Percentiles rank a stretch among this genome's conserved stretches.
Conservation (phyloP, 2,329 filamentous ascomycete species). For the Trichoderma sp. region DNA sequence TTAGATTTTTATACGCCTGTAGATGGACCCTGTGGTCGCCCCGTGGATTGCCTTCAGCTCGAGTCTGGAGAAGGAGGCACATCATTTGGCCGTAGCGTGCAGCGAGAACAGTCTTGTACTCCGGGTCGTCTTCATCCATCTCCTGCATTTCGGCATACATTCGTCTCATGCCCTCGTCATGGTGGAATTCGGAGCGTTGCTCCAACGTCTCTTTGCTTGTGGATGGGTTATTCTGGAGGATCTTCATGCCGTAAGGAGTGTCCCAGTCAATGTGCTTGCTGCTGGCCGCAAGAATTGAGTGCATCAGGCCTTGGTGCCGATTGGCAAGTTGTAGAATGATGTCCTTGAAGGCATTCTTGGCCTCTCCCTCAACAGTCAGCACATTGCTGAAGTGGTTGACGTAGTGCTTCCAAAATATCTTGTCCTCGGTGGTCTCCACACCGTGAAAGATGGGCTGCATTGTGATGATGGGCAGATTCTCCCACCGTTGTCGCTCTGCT, state of each 20-base stretch:
- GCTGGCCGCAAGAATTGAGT: constrained; percentile 81
- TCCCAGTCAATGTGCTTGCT: constrained; percentile 71
- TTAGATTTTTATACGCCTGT: constrained; percentile 70
- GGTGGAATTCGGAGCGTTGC: constrained; percentile 57
- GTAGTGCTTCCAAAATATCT: constrained; percentile 81
- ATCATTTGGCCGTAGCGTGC: constrained; percentile 65
- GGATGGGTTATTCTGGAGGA: constrained; percentile 52
- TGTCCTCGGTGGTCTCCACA: constrained; percentile 77
- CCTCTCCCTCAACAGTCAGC: constrained; percentile 77
- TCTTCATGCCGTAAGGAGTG: constrained; percentile 56
- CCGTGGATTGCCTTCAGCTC: constrained; percentile 56
- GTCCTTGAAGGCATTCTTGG: constrained; percentile 82
- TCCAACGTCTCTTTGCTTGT: constrained; percentile 51
- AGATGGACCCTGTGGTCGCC: constrained; percentile 82
- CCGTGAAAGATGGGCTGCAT: constrained; percentile 73
- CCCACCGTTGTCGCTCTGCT: constrained; percentile 52
- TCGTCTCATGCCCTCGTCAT: constrained; percentile 55
- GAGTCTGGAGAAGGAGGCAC: constrained; percentile 59
- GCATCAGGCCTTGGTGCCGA: constrained; percentile 80
- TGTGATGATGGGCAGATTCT: constrained; percentile 55
- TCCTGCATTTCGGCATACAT: constrained; percentile 51
- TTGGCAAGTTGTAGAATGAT: constrained; percentile 81
- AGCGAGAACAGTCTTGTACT: constrained; percentile 51
- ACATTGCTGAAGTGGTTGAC: constrained; percentile 76
- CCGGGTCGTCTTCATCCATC: constrained; percentile 46